Percentiles rank a stretch among this genome's conserved stretches.
These are phyloP conservation scores for Olyra latifolia DNA, from an alignment of 176 grass and related monocot genomes.

Conservation along the genomic window DNA sequence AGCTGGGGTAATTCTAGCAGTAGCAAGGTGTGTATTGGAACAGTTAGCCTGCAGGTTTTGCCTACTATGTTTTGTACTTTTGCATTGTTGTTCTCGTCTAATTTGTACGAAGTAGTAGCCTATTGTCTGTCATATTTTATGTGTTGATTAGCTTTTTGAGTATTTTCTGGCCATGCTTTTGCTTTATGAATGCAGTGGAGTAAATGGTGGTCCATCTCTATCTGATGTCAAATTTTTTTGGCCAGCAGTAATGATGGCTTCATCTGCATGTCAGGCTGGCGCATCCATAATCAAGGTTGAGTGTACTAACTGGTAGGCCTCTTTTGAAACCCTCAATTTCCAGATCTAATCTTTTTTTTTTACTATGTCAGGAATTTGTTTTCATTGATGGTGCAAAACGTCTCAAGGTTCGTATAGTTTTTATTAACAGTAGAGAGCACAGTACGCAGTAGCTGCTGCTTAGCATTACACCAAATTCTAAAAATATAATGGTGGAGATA, in stretches of 20 bases:
- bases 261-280: conserved; percentile 79
- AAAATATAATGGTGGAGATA: background rate
- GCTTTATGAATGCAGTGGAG: conserved; percentile 62
- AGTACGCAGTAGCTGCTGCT: no score
- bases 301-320: conserved; percentile 14
- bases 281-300: conserved; percentile 95
- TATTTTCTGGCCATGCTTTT: conserved; percentile 18
- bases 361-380: conserved; percentile 71
- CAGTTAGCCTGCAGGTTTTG: conserved; percentile 10
- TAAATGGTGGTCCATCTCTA: conserved; percentile 53
- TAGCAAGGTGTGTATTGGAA: conserved; percentile 59
- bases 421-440: background rate
- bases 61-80: conserved; percentile 10
- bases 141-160: conserved; percentile 26
- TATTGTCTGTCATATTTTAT: background rate
- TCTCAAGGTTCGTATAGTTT: conserved; percentile 64
- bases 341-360: conserved; percentile 15
- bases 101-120: background rate
- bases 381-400: conserved; percentile 90
- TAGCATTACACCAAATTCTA: background rate
- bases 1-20: conserved; percentile 71
- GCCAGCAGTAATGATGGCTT: conserved; percentile 84
- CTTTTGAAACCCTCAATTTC: conserved; percentile 15
- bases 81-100: conserved; percentile 1
- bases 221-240: conserved; percentile 67